Percentiles rank a stretch among this genome's conserved stretches.
phyloP scores from a whole-genome alignment of 1,139 yeast species.

The Suhomyces bokatorum region DNA sequence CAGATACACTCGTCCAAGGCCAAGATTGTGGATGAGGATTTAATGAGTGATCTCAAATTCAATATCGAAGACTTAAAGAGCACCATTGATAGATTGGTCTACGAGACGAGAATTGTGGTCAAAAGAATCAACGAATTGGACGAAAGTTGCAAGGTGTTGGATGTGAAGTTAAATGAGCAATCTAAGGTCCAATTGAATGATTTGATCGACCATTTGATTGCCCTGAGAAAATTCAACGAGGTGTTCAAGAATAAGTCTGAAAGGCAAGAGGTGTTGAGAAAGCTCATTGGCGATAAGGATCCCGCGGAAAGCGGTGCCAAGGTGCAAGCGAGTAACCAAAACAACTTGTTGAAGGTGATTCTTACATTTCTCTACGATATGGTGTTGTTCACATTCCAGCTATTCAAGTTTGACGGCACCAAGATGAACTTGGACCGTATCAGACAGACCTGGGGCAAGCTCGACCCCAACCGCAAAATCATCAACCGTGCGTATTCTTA shows the following conservation, averaged over 20 bases:
- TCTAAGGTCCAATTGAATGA: conserved; percentile 27
- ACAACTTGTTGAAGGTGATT: conserved; percentile 23
- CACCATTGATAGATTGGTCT: conserved; percentile 72
- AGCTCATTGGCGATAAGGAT: conserved; percentile 28
- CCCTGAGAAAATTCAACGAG: conserved; percentile 34
- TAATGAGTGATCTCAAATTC: conserved; percentile 38
- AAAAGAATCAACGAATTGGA: conserved; percentile 81
- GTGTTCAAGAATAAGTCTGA: conserved; percentile 35
- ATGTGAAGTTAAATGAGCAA: conserved; percentile 38
- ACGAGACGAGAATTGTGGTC: conserved; percentile 72
- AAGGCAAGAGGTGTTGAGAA: conserved; percentile 28
- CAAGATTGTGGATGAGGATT: conserved; percentile 35
- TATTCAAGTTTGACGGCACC: conserved; percentile 39
- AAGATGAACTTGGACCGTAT: conserved; percentile 49
- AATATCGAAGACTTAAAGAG: conserved; percentile 66
- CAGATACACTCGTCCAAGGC: conserved; percentile 33
- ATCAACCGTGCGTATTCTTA: conserved; percentile 40
- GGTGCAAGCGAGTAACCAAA: background rate
- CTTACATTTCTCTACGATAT: conserved; percentile 35
- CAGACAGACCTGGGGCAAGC: conserved; percentile 42
- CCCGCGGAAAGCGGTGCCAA: background rate
- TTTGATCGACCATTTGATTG: conserved; percentile 40
- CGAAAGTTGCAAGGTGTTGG: conserved; percentile 54
- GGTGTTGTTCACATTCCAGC: conserved; percentile 30
- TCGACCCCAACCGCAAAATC: conserved; percentile 46